phyloP scores from a whole-genome alignment of 495 filamentous ascomycete species.

The Aspergillus ostianus region DNA sequence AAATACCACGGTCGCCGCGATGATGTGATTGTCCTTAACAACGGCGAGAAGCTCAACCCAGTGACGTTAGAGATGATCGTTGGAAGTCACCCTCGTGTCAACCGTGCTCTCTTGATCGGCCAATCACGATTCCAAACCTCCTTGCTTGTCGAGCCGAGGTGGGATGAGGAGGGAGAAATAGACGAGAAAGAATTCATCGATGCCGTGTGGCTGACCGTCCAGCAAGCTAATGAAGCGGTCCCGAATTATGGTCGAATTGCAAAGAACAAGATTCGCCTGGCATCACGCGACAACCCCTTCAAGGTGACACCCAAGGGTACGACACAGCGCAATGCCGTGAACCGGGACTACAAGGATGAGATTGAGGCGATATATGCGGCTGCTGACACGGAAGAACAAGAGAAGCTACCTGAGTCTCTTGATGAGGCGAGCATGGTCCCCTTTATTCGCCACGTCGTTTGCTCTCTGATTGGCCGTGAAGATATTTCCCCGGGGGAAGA shows the following conservation, averaged over 20 bases:
- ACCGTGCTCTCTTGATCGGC: constrained; percentile 51
- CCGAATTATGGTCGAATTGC: constrained; percentile 41
- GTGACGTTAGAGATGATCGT: constrained; percentile 50
- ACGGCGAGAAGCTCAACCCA: constrained; percentile 64
- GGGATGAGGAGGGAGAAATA: not conserved
- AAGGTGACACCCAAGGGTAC: constrained; percentile 54
- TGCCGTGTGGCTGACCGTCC: constrained; percentile 42
- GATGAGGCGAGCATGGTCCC: constrained; percentile 10
- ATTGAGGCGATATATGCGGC: constrained; percentile 48
- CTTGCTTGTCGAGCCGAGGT: constrained; percentile 49
- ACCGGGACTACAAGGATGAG: constrained; percentile 51
- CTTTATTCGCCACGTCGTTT: constrained; percentile 12
- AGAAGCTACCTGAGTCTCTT: constrained; percentile 8
- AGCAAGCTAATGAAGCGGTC: constrained; percentile 43
- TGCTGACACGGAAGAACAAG: not conserved
- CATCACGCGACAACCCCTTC: constrained; percentile 50
- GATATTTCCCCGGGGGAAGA: constrained; percentile 19
- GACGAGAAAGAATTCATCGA: constrained; percentile 24
- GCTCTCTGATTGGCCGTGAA: constrained; percentile 13
- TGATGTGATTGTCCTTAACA: constrained; percentile 62
- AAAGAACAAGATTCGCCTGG: constrained; percentile 30
- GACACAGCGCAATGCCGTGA: constrained; percentile 44
- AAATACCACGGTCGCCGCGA: constrained; percentile 52
- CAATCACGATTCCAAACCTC: constrained; percentile 49
- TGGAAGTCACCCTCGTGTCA: constrained; percentile 41